These are phyloP conservation scores for Verticillium isaacii DNA, from an alignment of 2,329 filamentous ascomycete species.

Conservation along the genomic window DNA sequence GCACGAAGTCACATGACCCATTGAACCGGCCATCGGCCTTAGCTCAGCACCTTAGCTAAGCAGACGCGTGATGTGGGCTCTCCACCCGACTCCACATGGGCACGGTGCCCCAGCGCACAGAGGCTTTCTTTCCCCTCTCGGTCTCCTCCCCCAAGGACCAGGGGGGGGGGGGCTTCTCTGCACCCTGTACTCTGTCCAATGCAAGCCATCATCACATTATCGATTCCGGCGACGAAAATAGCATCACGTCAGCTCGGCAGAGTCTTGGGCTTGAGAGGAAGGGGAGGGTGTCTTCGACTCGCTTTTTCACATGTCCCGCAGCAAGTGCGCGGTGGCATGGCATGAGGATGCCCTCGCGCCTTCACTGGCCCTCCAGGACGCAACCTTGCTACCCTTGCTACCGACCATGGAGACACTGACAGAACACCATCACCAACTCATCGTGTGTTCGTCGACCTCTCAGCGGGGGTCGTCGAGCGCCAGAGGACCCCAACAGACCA, in stretches of 20 bases:
- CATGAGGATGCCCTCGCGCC: not conserved
- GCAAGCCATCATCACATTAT: not conserved
- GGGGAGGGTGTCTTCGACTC: not conserved
- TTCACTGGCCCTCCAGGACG: not conserved
- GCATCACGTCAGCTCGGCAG: not conserved
- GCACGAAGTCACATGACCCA: constrained; percentile 7
- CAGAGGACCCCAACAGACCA: not conserved
- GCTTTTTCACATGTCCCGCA: not conserved
- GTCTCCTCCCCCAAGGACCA: not conserved
- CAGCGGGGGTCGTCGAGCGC: not conserved
- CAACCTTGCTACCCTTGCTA: not conserved
- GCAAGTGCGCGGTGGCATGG: not conserved
- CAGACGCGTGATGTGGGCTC: too few species aligned
- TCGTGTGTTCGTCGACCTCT: too few species aligned
- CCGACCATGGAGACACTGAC: not conserved
- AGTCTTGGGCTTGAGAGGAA: not conserved
- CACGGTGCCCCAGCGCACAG: not conserved
- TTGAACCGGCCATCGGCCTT: not conserved
- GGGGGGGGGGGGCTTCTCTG: not conserved
- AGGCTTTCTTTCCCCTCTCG: not conserved
- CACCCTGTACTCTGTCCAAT: not conserved
- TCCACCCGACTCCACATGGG: too few species aligned
- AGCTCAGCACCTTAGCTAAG: not conserved
- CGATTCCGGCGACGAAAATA: not conserved
- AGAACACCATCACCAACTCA: not conserved